Base-by-base conservation (phyloP, 2,329 filamentous ascomycete species). In the Alternaria alternata region DNA sequence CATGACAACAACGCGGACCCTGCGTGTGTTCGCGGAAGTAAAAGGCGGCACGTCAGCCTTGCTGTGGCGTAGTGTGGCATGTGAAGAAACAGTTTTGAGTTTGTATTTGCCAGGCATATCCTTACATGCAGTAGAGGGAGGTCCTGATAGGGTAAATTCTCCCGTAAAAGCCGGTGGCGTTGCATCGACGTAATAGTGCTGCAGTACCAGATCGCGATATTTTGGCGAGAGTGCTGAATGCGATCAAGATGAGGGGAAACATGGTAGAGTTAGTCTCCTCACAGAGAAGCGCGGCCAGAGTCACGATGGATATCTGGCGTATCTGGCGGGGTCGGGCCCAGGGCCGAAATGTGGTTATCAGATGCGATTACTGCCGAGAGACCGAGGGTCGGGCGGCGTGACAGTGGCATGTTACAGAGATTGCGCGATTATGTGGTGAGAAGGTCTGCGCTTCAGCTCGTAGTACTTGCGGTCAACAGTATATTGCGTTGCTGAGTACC, bases 291-390 rank as follows among this genome's bases (percentile, higher is more conserved):
- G 30, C 43, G 43, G 51, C 12, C 39, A 41, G 48, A 43, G 32
- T 28, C 47, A 41, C 32, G 20, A 28, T 30, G 47, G 12, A 16
- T 48, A 39, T n/a, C 53, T 24, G 41, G 41, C 28, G 52, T 26
- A 26, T 26, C 24, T 26, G 24, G 24, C 24, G 46, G 54, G 44
- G 26, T 14, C 32, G 32, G 32, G 32, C 32, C 22, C 44, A 39
- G 34, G 36, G 20, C 22, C 32, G 28, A 22, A 26, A 28, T 51
- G 30, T 42, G 46, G 49, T 63, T 63, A 63, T 63, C 61, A 63
- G 61, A 63, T 63, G 61, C 51, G 36, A 48, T 43, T 22, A 20
- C 26, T 34, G 54, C 58, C 52, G 46, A 59, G 51, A 26, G 24
- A 22, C 51, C 57, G 53, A 38, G 32, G 32, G 41, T 51, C 54